Evolutionary conservation across 2,329 filamentous ascomycete species (phyloP), one percentile per base, ranked within the genome.

Genomic region (Tolypocladium inflatum): DNA sequence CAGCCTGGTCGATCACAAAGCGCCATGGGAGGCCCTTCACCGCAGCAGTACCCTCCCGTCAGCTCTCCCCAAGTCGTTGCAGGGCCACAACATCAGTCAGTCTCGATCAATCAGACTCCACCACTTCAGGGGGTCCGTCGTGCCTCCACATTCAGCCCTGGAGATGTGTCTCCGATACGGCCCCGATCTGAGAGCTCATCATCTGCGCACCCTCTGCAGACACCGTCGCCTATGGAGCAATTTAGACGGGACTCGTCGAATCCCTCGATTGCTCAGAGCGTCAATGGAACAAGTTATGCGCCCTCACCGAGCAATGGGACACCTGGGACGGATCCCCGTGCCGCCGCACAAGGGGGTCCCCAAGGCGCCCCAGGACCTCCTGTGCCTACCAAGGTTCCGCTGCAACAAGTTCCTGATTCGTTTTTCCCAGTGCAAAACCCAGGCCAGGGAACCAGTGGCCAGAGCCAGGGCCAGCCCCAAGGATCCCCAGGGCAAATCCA

Each of bases 131-230:
- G 39, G 13, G 26, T 56, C 19, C 57, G 57, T 23, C 57, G 58
- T 8, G 57, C 48, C 13, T 57, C 58, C 15, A 60, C 57, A 4
- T 55, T 58, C 21, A 55, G 48, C 11, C 55, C 57, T 38, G 57
- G 57, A 21, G 57, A 61, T 10, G 56, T 62, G 21, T 62, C 59
- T 19, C 59, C 63, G 10, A 42, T 58, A 17, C 58, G 58, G 10
- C 42, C 59, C 19, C 58, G 63, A 35, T 57, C 58, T 0, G 58
- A 63, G 41, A 63, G 63, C 26, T 55, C 58, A 26, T 61, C 62
- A 2, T 64, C 63, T 1, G 53, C 48, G 13, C 26, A 54, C 45
- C 56, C 61, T 23, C 15, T 63, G 21, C 56, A 58, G 15, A 62
- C 62, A 6, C 61, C 62, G 0, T 61, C 63, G 1, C 60, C 60